These are phyloP conservation scores for Escallonia rubra DNA, from an alignment of 129 eudicot genomes.

Conservation along the genomic window DNA sequence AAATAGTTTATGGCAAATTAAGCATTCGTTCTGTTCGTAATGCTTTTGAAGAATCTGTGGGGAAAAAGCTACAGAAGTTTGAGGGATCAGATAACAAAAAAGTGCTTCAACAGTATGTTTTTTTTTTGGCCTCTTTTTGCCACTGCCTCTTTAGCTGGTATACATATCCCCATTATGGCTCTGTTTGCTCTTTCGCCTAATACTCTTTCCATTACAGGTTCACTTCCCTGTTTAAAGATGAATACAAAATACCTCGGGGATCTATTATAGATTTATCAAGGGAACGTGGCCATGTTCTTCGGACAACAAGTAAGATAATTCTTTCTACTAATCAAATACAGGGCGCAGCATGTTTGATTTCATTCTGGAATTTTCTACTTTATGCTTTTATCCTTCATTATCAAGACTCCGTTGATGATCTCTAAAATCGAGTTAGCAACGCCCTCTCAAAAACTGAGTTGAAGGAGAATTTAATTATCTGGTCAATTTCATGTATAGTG, in stretches of 20 bases:
- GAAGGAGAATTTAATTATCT: background rate
- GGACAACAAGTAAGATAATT: conserved; percentile 64
- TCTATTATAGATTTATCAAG: conserved; percentile 77
- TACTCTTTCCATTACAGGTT: conserved; percentile 39
- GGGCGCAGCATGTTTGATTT: no score
- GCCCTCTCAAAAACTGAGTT: background rate
- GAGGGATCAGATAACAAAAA: conserved; percentile 82
- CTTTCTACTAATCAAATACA: background rate
- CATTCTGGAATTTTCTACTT: no score
- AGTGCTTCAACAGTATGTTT: conserved; percentile 68
- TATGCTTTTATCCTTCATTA: no score
- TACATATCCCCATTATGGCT: background rate
- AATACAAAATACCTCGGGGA: conserved; percentile 76
- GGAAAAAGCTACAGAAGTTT: conserved; percentile 72
- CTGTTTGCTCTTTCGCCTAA: background rate
- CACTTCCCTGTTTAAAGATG: conserved; percentile 84
- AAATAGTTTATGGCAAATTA: conserved; percentile 84
- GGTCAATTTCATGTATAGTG: background rate
- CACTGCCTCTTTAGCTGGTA: background rate
- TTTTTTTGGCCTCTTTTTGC: background rate
- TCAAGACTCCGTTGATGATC: no score
- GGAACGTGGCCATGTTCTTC: conserved; percentile 70
- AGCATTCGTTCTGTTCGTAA: conserved; percentile 87
- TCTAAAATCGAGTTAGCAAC: no score
- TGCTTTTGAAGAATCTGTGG: conserved; percentile 94